These are phyloP conservation scores for Avena atlantica DNA, from an alignment of 176 grass and related monocot genomes.

Conservation along the genomic window DNA sequence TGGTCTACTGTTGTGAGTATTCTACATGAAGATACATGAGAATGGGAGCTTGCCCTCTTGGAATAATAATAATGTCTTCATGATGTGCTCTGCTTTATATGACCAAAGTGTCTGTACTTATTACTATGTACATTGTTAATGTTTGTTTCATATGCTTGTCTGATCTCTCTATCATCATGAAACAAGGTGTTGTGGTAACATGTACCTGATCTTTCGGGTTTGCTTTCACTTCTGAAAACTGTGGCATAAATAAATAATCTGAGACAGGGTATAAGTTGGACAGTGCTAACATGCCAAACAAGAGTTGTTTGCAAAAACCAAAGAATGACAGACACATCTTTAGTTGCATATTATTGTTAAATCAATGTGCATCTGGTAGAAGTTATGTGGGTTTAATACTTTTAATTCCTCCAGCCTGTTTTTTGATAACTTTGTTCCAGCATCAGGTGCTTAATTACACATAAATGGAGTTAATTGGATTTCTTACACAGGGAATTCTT, in stretches of 20 bases:
- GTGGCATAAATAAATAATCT: neutral
- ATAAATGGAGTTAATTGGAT: slow-evolving; percentile 20
- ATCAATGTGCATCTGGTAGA: neutral
- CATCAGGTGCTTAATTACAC: neutral
- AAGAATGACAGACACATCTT: neutral
- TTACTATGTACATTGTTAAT: neutral
- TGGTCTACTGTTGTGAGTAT: slow-evolving; percentile 40
- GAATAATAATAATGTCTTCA: slow-evolving; percentile 1
- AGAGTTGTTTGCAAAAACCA: neutral
- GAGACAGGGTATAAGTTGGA: neutral
- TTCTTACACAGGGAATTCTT: neutral
- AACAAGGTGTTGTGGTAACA: neutral
- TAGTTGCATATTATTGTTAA: neutral
- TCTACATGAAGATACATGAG: neutral
- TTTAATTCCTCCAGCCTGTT: slow-evolving; percentile 34
- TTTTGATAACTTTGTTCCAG: slow-evolving; percentile 14
- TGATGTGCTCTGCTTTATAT: neutral
- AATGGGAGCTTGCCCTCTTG: slow-evolving; percentile 24
- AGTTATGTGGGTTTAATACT: slow-evolving; percentile 32
- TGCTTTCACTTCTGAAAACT: neutral
- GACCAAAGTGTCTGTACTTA: neutral
- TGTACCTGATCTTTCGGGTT: slow-evolving; percentile 7
- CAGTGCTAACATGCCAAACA: neutral
- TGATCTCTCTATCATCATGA: neutral
- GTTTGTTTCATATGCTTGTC: neutral